phyloP scores from a whole-genome alignment of 2,329 filamentous ascomycete genomes.

The Ophiostoma montium region DNA sequence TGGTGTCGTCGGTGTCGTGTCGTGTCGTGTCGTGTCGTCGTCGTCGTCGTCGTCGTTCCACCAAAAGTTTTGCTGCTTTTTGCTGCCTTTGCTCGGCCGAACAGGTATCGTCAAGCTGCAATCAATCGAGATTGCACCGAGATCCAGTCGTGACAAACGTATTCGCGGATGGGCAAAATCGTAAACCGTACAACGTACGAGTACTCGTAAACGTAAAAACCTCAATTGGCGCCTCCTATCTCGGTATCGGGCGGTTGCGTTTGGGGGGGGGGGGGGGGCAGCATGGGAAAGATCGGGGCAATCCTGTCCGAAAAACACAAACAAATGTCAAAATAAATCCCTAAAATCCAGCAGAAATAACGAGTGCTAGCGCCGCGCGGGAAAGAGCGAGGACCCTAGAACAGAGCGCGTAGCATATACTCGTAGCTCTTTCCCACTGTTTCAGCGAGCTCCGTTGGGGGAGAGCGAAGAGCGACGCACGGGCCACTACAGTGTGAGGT shows the following conservation, averaged over 20 bases:
- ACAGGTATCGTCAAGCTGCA: no score
- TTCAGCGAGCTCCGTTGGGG: conserved; percentile 7
- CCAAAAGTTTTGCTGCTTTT: no score
- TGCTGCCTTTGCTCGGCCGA: no score
- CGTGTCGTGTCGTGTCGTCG: neutral
- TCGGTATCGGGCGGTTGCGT: conserved; percentile 1
- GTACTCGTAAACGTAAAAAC: no score
- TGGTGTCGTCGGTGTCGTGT: neutral
- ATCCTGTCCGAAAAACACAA: conserved; percentile 11
- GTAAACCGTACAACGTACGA: no score
- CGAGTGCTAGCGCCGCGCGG: neutral
- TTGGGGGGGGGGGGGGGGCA: neutral
- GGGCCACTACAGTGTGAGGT: neutral
- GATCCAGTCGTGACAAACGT: neutral
- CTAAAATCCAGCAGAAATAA: neutral
- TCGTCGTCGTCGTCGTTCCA: neutral
- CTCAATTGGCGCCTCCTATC: conserved; percentile 7
- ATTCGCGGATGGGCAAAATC: no score
- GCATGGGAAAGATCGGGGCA: conserved; percentile 7
- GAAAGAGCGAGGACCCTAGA: neutral
- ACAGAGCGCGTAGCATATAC: no score
- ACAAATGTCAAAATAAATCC: neutral
- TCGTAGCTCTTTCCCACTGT: neutral
- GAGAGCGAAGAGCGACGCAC: neutral
- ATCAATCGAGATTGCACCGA: no score